These are phyloP conservation scores for Verbascum thapsus DNA, from an alignment of 257 asterid species.

Conservation along the genomic window DNA sequence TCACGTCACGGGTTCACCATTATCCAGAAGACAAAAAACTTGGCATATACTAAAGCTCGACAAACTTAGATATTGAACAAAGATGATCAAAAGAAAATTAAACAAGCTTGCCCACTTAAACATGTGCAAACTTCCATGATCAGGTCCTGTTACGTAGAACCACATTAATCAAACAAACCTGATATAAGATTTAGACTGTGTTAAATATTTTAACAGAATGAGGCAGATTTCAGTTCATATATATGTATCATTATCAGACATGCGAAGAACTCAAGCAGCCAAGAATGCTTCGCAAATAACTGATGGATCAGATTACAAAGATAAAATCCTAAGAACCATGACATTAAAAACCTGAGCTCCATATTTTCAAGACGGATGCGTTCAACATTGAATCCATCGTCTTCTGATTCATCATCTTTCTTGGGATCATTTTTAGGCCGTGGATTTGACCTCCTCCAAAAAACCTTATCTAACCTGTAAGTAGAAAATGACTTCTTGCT, in stretches of 20 bases:
- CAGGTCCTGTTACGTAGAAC: not conserved
- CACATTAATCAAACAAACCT: not conserved
- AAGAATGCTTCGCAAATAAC: too few species aligned
- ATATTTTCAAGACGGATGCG: conserved; percentile 90
- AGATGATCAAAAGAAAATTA: not conserved
- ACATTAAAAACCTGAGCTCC: conserved; percentile 70
- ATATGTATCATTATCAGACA: conserved; percentile 16
- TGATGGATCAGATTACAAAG: conserved; percentile 17
- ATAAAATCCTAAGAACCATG: conserved; percentile 11
- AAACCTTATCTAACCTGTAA: conserved; percentile 62
- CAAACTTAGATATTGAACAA: not conserved
- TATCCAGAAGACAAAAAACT: conserved; percentile 9
- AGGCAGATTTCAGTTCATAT: conserved; percentile 13
- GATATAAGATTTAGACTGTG: not conserved
- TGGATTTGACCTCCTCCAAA: conserved; percentile 59
- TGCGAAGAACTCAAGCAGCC: conserved; percentile 14
- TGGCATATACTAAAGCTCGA: not conserved
- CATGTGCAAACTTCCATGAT: not conserved
- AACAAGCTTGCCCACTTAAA: not conserved
- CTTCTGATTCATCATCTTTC: conserved; percentile 54
- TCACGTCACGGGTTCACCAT: conserved; percentile 2
- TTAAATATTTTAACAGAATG: conserved; percentile 11
- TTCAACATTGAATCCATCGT: conserved; percentile 68
- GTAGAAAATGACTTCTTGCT: conserved; percentile 21
- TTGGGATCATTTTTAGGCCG: conserved; percentile 44